phyloP scores from a whole-genome alignment of 2,329 filamentous ascomycete species.

The Stachybotrys echinatus region DNA sequence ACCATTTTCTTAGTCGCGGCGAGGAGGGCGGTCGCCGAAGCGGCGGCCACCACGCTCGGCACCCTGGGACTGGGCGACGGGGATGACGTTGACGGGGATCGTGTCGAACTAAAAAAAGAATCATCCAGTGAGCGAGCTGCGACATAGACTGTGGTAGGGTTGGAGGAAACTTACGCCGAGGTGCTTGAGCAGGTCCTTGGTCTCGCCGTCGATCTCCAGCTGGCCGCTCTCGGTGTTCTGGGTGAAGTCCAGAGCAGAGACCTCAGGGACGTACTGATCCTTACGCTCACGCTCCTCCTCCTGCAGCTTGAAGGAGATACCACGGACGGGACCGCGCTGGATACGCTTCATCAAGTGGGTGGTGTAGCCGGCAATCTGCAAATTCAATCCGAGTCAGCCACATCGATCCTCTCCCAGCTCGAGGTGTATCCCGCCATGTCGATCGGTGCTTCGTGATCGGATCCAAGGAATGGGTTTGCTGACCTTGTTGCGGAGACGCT shows the following conservation, averaged over 20 bases:
- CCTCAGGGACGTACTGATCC: conserved; percentile 99
- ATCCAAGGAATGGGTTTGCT: no score
- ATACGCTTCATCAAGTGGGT: conserved; percentile 99
- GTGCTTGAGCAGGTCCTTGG: conserved; percentile 98
- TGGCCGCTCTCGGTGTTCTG: conserved; percentile 90
- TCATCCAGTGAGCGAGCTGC: no score
- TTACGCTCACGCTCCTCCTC: conserved; percentile 99
- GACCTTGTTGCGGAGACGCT: conserved; percentile 99
- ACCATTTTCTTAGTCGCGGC: no score
- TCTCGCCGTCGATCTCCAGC: conserved; percentile 94
- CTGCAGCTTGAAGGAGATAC: conserved; percentile 99
- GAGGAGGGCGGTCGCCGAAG: conserved; percentile 62
- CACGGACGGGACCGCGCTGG: conserved; percentile 96
- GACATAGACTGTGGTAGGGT: conserved; percentile 53
- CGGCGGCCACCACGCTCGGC: conserved; percentile 73
- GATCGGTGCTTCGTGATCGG: conserved; percentile 13
- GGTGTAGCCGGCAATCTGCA: conserved; percentile 93
- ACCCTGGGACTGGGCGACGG: conserved; percentile 82
- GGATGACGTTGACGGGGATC: conserved; percentile 93
- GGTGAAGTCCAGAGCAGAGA: conserved; percentile 96
- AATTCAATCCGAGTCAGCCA: conserved; percentile 11
- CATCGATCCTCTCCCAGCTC: not conserved
- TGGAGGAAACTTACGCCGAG: conserved; percentile 73
- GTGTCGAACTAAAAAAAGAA: no score
- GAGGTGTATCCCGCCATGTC: not conserved